Conservation (phyloP, 2,329 filamentous ascomycete species). For the Alternaria burnsii region DNA sequence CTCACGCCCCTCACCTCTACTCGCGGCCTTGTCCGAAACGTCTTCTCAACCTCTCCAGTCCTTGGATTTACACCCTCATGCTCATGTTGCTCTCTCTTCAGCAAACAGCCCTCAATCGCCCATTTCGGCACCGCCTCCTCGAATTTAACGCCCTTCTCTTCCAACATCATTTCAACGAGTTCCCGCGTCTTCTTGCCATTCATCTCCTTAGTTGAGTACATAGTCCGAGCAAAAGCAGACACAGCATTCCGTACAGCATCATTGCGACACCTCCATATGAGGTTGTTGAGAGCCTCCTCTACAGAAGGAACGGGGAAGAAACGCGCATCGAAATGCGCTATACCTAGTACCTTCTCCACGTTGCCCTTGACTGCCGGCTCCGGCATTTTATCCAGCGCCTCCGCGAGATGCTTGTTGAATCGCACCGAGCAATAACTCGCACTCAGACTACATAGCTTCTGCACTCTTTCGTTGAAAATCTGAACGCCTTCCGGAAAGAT, state of each 20-base stretch:
- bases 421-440: constrained; percentile 40
- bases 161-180: constrained; percentile 35
- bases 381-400: constrained; percentile 19
- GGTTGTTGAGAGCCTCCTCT: constrained; percentile 40
- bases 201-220: constrained; percentile 37
- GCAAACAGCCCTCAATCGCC: constrained; percentile 43
- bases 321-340: constrained; percentile 42
- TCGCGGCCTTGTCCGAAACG: constrained; percentile 33
- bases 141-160: constrained; percentile 33
- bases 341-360: constrained; percentile 24
- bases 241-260: constrained; percentile 44
- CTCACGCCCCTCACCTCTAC: constrained; percentile 39
- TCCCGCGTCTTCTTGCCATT: constrained; percentile 36
- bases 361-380: constrained; percentile 29
- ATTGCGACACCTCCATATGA: constrained; percentile 43
- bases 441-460: constrained; percentile 41
- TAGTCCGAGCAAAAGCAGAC: constrained; percentile 36
- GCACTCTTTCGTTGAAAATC: constrained; percentile 39
- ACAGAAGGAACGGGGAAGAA: constrained; percentile 38
- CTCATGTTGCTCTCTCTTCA: constrained; percentile 43
- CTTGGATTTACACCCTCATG: constrained; percentile 41
- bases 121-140: constrained; percentile 42
- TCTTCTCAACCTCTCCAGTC: constrained; percentile 34
- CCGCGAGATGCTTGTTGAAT: constrained; percentile 36
- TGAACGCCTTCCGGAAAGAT: constrained; percentile 41